Conservation (phyloP, 441 rosid species). For the Erodium texanum region DNA sequence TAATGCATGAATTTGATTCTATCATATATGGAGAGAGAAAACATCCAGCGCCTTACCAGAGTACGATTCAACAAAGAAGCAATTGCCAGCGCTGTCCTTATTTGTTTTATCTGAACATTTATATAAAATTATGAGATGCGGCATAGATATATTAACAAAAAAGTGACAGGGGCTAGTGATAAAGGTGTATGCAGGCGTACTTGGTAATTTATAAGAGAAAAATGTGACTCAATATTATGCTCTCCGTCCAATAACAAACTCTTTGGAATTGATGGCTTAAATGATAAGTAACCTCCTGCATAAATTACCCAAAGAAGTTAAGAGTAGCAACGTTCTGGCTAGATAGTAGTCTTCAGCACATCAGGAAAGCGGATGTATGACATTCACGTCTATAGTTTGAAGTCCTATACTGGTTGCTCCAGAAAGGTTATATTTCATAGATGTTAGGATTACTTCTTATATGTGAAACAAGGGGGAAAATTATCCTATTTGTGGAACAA, state of each 20-base stretch:
- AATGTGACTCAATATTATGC: constrained; percentile 71
- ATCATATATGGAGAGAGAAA: neutral
- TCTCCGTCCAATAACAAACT: constrained; percentile 73
- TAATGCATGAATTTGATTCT: neutral
- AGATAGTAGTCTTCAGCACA: constrained; percentile 12
- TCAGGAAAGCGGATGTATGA: neutral
- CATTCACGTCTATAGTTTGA: constrained; percentile 7
- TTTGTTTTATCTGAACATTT: constrained; percentile 67
- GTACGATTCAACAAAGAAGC: constrained; percentile 80
- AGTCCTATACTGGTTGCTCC: constrained; percentile 4
- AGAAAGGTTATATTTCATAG: constrained; percentile 15
- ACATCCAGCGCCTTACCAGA: constrained; percentile 49
- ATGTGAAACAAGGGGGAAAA: neutral
- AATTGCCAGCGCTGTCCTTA: constrained; percentile 85
- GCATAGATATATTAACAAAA: constrained; percentile 1
- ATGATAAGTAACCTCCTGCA: constrained; percentile 89
- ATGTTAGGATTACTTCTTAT: neutral
- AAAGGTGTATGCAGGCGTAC: constrained; percentile 34
- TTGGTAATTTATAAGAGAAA: constrained; percentile 74
- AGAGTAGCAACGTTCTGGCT: constrained; percentile 8
- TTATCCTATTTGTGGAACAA: neutral
- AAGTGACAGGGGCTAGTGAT: constrained; percentile 17
- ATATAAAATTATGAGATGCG: constrained; percentile 21
- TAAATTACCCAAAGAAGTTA: constrained; percentile 20
- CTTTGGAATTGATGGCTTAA: constrained; percentile 84